A percentile compares a stretch with the other conserved stretches of the same genome.
Conservation (phyloP, 1,139 yeast species). For the Magnusiomyces suaveolens region DNA sequence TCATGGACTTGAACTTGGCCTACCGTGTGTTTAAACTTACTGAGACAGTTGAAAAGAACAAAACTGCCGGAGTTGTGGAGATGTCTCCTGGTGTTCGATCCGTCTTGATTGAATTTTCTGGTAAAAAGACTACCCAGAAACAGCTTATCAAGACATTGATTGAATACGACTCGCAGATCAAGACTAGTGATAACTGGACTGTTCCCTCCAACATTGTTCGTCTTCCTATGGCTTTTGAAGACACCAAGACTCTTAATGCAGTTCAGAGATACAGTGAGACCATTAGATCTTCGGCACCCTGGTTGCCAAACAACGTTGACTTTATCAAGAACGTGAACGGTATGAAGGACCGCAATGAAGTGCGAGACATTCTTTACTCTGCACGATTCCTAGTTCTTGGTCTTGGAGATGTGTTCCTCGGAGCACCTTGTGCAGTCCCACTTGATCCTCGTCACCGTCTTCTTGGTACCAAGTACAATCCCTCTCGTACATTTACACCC, state of each 20-base stretch:
- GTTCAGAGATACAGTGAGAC: constrained; percentile 89
- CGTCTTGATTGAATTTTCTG: constrained; percentile 75
- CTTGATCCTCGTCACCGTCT: constrained; percentile 92
- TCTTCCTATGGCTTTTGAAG: constrained; percentile 96
- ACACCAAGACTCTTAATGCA: constrained; percentile 75
- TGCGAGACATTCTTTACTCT: constrained; percentile 71
- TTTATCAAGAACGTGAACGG: constrained; percentile 85
- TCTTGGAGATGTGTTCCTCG: constrained; percentile 92
- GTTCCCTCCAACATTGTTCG: constrained; percentile 73
- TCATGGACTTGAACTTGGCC: constrained; percentile 72
- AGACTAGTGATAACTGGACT: constrained; percentile 70
- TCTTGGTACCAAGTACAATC: constrained; percentile 88
- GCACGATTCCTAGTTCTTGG: constrained; percentile 90
- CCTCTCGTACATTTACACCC: constrained; percentile 91
- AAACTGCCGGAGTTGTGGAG: constrained; percentile 71
- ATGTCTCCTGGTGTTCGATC: constrained; percentile 97
- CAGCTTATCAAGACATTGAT: constrained; percentile 53
- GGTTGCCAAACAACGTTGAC: constrained; percentile 96
- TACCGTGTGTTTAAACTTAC: constrained; percentile 80
- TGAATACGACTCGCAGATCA: constrained; percentile 65
- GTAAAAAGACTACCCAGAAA: constrained; percentile 45
- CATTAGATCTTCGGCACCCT: constrained; percentile 85
- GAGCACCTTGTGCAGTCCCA: constrained; percentile 98
- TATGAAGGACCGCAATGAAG: constrained; percentile 55
- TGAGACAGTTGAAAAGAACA: constrained; percentile 48